A percentile compares a stretch with the other conserved stretches of the same genome.
Evolutionary conservation across 495 filamentous ascomycete genomes (phyloP).

Genomic region (Penicillium robsamsonii): DNA sequence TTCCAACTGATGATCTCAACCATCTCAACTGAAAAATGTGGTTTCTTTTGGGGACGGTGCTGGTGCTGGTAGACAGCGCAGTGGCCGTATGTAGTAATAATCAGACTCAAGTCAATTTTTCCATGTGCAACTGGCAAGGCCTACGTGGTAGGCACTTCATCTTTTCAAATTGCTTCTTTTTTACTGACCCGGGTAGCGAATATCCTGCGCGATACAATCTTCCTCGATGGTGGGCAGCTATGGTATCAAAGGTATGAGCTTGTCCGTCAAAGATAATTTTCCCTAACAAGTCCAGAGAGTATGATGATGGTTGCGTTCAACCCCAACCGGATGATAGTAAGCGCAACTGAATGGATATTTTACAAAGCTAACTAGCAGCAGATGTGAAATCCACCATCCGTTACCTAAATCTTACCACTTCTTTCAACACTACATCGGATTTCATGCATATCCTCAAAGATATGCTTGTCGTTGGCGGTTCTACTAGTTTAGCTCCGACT

Average conservation of each 20-base stretch:
- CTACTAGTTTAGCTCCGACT: conserved; percentile 53
- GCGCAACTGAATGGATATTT: background rate
- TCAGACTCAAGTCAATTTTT: conserved; percentile 44
- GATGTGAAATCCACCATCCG: conserved; percentile 47
- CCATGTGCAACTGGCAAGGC: conserved; percentile 57
- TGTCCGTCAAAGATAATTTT: background rate
- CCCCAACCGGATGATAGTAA: background rate
- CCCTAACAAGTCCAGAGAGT: conserved; percentile 19
- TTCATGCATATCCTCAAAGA: conserved; percentile 17
- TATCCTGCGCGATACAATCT: conserved; percentile 63
- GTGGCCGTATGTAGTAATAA: conserved; percentile 15
- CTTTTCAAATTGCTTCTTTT: background rate
- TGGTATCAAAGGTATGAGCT: conserved; percentile 42
- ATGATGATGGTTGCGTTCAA: conserved; percentile 22
- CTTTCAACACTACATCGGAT: conserved; percentile 41
- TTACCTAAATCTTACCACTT: conserved; percentile 47
- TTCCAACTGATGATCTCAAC: background rate
- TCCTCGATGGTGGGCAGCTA: conserved; percentile 63
- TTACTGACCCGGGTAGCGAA: conserved; percentile 43
- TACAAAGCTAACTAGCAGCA: conserved; percentile 40
- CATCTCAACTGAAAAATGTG: conserved; percentile 1
- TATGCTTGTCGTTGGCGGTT: conserved; percentile 42
- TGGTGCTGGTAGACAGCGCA: conserved; percentile 18
- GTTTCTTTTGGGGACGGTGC: background rate
- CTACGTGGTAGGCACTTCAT: conserved; percentile 42